Base-by-base conservation (phyloP, 495 filamentous ascomycete genomes). In the Clavariopsis aquatica region DNA sequence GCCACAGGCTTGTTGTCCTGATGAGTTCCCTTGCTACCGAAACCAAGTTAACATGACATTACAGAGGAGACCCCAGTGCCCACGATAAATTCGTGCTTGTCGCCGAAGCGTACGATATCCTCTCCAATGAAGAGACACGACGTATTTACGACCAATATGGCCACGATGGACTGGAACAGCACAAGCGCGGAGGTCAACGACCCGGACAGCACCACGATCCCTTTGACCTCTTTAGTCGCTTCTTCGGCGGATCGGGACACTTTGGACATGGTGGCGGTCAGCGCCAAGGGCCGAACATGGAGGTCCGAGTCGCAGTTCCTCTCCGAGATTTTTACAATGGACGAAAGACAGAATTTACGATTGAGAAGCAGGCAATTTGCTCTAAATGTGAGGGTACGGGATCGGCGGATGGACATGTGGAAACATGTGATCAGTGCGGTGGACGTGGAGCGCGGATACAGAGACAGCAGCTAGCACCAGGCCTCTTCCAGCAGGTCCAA, bases 401-500 rank as follows among this genome's bases (percentile, higher is more conserved):
- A 3, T 87, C 85, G 9, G 87, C 85, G 55, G 94, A 99, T 75
- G 89, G 89, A 24, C 73, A 87, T 54, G 89, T 93, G 17, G 86
- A 93, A 36, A 89, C 82, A 2, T 99, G 94, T 78, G 71, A 77
- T 34, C 75, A 82, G 63, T 99, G 94, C 73, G 75, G 80, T 34
- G 94, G 94, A 8, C 85, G 89, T 31, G 94, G 94, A 3, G 77
- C 88, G 64, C 82, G 87, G 62, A 85, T 98, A 51, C 80, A 90
- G 76, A 92, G 92, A 73, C 92, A 96, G 66, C 88, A 89, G 86
- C 81, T 99, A 23, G 94, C 92, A 8, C 95, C 93, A 20, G 94
- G 94, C 5, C 95, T 99, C 79, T 94, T 93, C 79, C 93, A 97
- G 81, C 95, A 99, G 82, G 85, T 97, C 64, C 93, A 98, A 81